Conservation (phyloP, 163 green algal species). For the Coccomyxa subellipsoidea region DNA sequence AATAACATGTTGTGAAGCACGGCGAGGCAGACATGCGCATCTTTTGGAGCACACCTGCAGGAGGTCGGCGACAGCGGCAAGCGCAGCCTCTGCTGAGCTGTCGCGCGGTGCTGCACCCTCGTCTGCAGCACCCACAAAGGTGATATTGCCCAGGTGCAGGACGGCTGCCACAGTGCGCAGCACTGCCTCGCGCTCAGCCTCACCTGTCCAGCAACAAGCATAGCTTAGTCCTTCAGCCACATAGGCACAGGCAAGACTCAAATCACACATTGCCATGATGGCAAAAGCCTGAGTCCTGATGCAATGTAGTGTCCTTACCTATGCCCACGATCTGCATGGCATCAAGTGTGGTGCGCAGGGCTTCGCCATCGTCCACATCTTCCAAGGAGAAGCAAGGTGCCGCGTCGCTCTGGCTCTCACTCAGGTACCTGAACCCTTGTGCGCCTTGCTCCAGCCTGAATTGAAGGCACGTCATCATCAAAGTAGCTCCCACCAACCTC, state of each 20-base stretch:
- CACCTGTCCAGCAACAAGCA: neutral
- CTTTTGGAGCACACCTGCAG: conserved; percentile 23
- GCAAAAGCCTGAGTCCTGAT: neutral
- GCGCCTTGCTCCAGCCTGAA: conserved; percentile 44
- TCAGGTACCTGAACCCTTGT: conserved; percentile 71
- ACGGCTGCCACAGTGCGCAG: conserved; percentile 85
- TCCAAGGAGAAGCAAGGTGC: conserved; percentile 26
- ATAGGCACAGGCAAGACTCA: neutral
- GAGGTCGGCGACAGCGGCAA: conserved; percentile 24
- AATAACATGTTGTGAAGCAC: too few species aligned
- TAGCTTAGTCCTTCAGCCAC: neutral
- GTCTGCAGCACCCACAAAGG: conserved; percentile 48
- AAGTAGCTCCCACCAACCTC: too few species aligned
- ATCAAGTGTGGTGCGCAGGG: conserved; percentile 73
- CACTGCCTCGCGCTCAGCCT: conserved; percentile 41
- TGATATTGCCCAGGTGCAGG: conserved; percentile 93
- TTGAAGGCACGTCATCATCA: too few species aligned
- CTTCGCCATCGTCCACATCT: conserved; percentile 76
- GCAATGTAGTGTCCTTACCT: neutral
- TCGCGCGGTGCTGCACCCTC: conserved; percentile 35
- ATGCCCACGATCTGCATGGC: conserved; percentile 90
- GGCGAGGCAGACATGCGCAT: neutral
- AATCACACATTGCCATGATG: neutral
- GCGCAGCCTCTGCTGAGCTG: neutral
- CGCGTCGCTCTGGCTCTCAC: conserved; percentile 25